These are phyloP conservation scores for Linderina pennispora DNA, from an alignment of 192 early-diverging fungal species.

Conservation along the genomic window DNA sequence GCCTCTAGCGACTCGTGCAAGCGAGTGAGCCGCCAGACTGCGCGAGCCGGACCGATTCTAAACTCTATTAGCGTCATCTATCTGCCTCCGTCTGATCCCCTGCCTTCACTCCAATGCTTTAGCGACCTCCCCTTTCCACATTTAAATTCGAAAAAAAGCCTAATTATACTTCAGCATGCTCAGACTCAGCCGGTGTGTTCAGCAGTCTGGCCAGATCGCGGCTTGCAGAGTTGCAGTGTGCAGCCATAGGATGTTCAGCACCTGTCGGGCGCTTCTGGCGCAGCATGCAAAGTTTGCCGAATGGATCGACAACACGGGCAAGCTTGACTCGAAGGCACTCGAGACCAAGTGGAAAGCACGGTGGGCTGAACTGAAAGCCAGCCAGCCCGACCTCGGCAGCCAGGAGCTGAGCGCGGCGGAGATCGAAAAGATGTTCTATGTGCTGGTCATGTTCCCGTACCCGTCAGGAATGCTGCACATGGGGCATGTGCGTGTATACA, in stretches of 20 bases:
- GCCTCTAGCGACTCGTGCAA: too few relatives aligned
- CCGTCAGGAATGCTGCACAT: constrained; percentile 89
- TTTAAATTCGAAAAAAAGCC: background rate
- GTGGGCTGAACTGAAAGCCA: constrained; percentile 28
- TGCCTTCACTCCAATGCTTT: too few relatives aligned
- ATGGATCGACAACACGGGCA: constrained; percentile 39
- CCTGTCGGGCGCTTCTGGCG: background rate
- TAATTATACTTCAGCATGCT: background rate
- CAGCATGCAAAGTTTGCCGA: constrained; percentile 15
- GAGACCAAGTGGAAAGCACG: constrained; percentile 58
- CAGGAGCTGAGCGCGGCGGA: constrained; percentile 11
- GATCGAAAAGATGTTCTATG: constrained; percentile 60
- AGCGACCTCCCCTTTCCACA: background rate
- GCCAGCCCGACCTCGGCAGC: background rate
- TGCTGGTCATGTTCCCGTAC: constrained; percentile 95
- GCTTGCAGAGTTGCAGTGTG: background rate
- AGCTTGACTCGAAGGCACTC: constrained; percentile 49
- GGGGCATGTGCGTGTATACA: constrained; percentile 96
- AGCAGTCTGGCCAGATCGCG: background rate
- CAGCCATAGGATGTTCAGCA: background rate
- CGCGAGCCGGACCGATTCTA: too few relatives aligned
- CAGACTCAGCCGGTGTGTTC: background rate
- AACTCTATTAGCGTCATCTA: background rate
- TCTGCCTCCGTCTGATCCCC: too few relatives aligned
- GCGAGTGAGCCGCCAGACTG: too few relatives aligned